phyloP scores from a whole-genome alignment of 768 basidiomycete genomes.

The Serendipita vermifera region DNA sequence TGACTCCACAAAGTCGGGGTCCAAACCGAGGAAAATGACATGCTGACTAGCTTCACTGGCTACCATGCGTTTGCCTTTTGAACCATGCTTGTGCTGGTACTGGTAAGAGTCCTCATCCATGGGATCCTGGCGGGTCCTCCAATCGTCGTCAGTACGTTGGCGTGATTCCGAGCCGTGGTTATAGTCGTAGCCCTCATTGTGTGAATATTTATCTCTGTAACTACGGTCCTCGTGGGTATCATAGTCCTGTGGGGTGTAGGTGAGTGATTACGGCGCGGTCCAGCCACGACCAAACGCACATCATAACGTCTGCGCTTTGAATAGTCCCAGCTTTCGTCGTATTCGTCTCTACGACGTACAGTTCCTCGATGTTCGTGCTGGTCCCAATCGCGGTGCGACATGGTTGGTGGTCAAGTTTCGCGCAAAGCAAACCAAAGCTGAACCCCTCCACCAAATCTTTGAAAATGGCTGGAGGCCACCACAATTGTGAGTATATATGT shows the following conservation, averaged over 20 bases:
- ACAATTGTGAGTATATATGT: slow-evolving; percentile 33
- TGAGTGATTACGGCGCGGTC: slow-evolving; percentile 1
- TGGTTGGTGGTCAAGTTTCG: neutral
- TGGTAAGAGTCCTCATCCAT: slow-evolving; percentile 17
- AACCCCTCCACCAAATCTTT: slow-evolving; percentile 18
- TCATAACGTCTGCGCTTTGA: slow-evolving; percentile 72
- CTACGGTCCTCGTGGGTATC: slow-evolving; percentile 21
- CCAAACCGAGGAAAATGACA: slow-evolving; percentile 90
- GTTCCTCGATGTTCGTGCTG: slow-evolving; percentile 31
- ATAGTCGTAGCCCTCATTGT: slow-evolving; percentile 22
- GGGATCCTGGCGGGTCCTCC: slow-evolving; percentile 36
- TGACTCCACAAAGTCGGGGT: slow-evolving; percentile 83
- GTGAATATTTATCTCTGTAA: slow-evolving; percentile 34
- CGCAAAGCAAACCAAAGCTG: neutral
- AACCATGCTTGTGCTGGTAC: slow-evolving; percentile 11
- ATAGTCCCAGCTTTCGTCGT: slow-evolving; percentile 42
- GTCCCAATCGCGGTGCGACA: slow-evolving; percentile 60
- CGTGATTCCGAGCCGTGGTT: slow-evolving; percentile 20
- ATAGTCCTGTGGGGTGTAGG: slow-evolving; percentile 8
- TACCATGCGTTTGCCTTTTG: slow-evolving; percentile 48
- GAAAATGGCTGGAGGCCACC: slow-evolving; percentile 45
- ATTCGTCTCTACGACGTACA: slow-evolving; percentile 51
- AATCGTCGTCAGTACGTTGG: slow-evolving; percentile 24
- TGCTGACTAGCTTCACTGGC: slow-evolving; percentile 83
- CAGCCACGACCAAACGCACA: slow-evolving; percentile 31